These are phyloP conservation scores for Candida ortonii DNA, from an alignment of 805 yeast species.

Conservation along the genomic window DNA sequence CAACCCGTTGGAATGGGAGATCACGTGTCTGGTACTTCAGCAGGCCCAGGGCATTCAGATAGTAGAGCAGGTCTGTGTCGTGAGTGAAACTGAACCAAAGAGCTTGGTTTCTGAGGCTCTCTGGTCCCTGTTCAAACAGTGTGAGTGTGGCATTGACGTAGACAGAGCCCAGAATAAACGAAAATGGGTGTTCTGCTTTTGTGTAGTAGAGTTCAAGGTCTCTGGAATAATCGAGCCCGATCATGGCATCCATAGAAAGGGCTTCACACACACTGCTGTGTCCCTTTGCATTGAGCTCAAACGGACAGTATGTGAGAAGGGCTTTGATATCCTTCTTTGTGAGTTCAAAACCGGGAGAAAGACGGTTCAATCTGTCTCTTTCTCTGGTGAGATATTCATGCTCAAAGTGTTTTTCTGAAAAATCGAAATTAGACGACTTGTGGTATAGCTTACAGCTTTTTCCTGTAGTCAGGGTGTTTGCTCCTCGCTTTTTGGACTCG, in stretches of 20 bases:
- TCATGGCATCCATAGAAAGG: constrained; percentile 66
- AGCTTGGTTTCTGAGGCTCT: constrained; percentile 24
- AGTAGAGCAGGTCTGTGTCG: constrained; percentile 64
- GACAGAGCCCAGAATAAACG: constrained; percentile 59
- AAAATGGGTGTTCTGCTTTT: constrained; percentile 54
- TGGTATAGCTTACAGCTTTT: constrained; percentile 41
- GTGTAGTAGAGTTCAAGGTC: constrained; percentile 61
- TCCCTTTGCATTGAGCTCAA: constrained; percentile 69
- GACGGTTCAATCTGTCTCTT: constrained; percentile 51
- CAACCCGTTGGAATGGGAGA: constrained; percentile 37
- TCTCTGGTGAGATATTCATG: constrained; percentile 47
- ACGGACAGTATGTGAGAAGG: constrained; percentile 67
- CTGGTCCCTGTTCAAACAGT: constrained; percentile 25
- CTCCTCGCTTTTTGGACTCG: constrained; percentile 50
- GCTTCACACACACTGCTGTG: constrained; percentile 63
- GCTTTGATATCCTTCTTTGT: constrained; percentile 49
- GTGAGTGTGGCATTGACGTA: constrained; percentile 46
- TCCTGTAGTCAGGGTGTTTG: constrained; percentile 57
- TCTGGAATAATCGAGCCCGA: constrained; percentile 55
- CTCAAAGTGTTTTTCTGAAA: constrained; percentile 12
- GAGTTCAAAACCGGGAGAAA: constrained; percentile 54
- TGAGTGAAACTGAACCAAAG: constrained; percentile 73
- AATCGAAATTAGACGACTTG: constrained; percentile 23
- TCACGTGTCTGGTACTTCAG: constrained; percentile 40
- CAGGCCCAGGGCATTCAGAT: constrained; percentile 63